Conservation (phyloP, 1,139 yeast species). For the Candida gigantensis region DNA sequence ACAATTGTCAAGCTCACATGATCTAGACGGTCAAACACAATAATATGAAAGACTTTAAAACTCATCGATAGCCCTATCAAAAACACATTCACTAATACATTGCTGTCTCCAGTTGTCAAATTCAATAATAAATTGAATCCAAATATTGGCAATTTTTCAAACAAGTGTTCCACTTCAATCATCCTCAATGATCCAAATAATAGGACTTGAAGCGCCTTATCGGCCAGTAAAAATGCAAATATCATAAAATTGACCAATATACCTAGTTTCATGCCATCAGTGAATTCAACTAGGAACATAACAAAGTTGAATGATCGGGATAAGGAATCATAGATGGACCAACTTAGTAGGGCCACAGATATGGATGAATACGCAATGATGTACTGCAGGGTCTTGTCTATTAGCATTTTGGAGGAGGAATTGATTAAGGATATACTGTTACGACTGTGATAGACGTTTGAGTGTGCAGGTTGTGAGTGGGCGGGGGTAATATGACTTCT, state of each 20-base stretch:
- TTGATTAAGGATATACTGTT: no score
- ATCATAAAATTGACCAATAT: slow-evolving; percentile 35
- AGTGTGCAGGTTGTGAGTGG: neutral
- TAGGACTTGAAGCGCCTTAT: slow-evolving; percentile 45
- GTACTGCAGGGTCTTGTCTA: slow-evolving; percentile 20
- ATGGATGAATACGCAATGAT: slow-evolving; percentile 27
- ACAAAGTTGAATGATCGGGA: slow-evolving; percentile 27
- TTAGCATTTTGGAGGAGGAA: slow-evolving; percentile 4
- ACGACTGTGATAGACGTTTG: slow-evolving; percentile 1
- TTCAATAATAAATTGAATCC: slow-evolving; percentile 63
- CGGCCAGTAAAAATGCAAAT: slow-evolving; percentile 39
- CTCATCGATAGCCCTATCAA: slow-evolving; percentile 50
- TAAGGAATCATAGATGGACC: slow-evolving; percentile 30
- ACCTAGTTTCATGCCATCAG: slow-evolving; percentile 37
- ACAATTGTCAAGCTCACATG: slow-evolving; percentile 40
- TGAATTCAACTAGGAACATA: slow-evolving; percentile 32
- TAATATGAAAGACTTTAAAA: slow-evolving; percentile 73
- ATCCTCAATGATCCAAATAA: slow-evolving; percentile 77
- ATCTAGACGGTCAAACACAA: slow-evolving; percentile 65
- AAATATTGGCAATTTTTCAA: slow-evolving; percentile 64
- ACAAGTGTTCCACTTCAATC: slow-evolving; percentile 75
- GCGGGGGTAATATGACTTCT: no score
- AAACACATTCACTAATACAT: slow-evolving; percentile 48
- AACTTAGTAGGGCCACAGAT: slow-evolving; percentile 26
- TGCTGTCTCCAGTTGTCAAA: slow-evolving; percentile 59